Evolutionary conservation across 192 early-diverging fungal species (phyloP), one percentile per base, ranked within the genome.

Genomic region (Gaertneriomyces semiglobifer): DNA sequence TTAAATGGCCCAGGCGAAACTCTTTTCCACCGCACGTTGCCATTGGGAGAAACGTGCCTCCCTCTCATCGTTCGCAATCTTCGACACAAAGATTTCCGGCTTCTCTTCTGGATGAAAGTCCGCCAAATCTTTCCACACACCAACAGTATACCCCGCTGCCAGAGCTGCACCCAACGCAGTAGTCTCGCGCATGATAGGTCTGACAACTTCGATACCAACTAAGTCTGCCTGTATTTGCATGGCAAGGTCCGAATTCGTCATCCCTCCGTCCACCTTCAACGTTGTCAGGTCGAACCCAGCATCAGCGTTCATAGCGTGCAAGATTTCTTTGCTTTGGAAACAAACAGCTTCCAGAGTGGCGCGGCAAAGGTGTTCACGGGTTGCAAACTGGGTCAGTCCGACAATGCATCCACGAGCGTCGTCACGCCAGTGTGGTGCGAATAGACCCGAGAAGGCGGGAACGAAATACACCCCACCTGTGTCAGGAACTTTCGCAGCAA

Each of bases 181-280:
- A 4, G 89, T 93, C 70, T 97, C 94, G 44, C 86, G 79, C 92
- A 95, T 97, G 44, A 75, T 77, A 2, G 94, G 94, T 45, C 94
- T 45, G 60, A 63, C 41, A 44, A 95, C 92, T 42, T 88, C 79
- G 53, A 95, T 89, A 11, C 86, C 84, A 16, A 92, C 68, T 38
- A 94, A 80, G 66, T 97, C 86, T 11, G 94, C 86, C 79, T 95
- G 93, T 57, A 97, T 79, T 76, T 97, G 93, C 94, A 97, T 97
- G 58, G 85, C 83, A 44, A 91, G 55, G 63, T 94, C 90, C 25
- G 93, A 94, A 74, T 91, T 91, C 40, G 91, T 92, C 72, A 97
- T 74, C 9, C 94, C 94, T n/a, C 94, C 94, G 68, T 97, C 94
- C n/a, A 93, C 94, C 43, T 89, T 88, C 14, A 97, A 78, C n/a